A percentile compares a stretch with the other conserved stretches of the same genome.
phyloP scores from a whole-genome alignment of 345 rosid species.

The Durio zibethinus region DNA sequence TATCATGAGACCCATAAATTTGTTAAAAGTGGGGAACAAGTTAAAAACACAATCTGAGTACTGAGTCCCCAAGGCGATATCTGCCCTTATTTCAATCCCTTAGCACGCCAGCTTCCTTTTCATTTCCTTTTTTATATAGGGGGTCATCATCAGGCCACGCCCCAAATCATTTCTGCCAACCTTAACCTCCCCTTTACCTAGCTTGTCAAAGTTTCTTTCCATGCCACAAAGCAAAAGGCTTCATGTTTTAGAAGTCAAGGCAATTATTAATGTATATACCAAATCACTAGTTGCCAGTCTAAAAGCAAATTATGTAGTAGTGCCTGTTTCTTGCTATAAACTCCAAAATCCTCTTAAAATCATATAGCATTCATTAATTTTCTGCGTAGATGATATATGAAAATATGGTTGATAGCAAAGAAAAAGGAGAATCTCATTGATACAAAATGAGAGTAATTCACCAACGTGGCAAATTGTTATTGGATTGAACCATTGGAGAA shows the following conservation, averaged over 20 bases:
- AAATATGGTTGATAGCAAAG: not conserved
- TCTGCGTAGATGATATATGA: not conserved
- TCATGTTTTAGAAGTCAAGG: not conserved
- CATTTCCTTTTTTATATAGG: constrained; percentile 2
- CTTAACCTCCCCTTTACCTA: not conserved
- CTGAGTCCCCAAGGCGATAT: constrained; percentile 11
- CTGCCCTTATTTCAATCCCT: constrained; percentile 20
- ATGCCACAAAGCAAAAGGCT: not conserved
- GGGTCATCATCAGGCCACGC: constrained; percentile 47
- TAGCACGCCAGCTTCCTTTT: constrained; percentile 39
- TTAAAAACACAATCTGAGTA: constrained; percentile 26
- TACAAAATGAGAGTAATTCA: not conserved
- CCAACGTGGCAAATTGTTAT: not conserved
- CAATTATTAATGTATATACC: not conserved
- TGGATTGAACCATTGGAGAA: not conserved
- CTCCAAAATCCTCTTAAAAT: not conserved
- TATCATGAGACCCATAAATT: constrained; percentile 36
- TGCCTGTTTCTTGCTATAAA: not conserved
- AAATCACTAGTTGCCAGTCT: not conserved
- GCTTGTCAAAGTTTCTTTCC: not conserved
- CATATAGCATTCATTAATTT: not conserved
- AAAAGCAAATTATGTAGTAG: not conserved
- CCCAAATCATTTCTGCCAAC: constrained; percentile 49
- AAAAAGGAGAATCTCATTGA: not conserved
- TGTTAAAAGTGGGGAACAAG: constrained; percentile 49